These are phyloP conservation scores for Discostella stelligeroides DNA, from an alignment of 108 stramenopile species.

Conservation along the genomic window DNA sequence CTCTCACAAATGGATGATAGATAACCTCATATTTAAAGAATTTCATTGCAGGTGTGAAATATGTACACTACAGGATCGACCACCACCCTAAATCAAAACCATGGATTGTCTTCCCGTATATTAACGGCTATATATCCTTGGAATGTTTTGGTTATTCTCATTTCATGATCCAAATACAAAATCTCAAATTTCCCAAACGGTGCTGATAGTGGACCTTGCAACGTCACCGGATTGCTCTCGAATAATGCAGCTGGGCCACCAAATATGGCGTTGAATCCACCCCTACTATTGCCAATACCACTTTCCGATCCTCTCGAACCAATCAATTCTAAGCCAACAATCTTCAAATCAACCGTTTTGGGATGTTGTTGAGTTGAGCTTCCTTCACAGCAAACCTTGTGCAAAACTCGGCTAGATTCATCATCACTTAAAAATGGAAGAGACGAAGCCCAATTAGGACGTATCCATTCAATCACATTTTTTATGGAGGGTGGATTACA, in stretches of 20 bases:
- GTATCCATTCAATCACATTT: constrained; percentile 83
- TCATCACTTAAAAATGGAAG: constrained; percentile 57
- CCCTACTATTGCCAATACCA: constrained; percentile 10
- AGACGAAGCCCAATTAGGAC: constrained; percentile 64
- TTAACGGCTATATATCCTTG: constrained; percentile 76
- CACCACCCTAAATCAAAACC: constrained; percentile 48
- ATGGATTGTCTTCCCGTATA: constrained; percentile 40
- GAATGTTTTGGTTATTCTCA: constrained; percentile 66
- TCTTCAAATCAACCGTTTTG: constrained; percentile 55
- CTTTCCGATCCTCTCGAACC: constrained; percentile 17
- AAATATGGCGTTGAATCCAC: constrained; percentile 8
- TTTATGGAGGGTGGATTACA: constrained; percentile 71
- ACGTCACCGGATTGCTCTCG: constrained; percentile 51
- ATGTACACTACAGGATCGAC: too few relatives aligned
- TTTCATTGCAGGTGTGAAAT: too few relatives aligned
- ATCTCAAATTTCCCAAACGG: constrained; percentile 81
- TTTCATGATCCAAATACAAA: constrained; percentile 69
- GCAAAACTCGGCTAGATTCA: constrained; percentile 65
- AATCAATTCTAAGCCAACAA: constrained; percentile 67
- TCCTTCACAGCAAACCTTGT: constrained; percentile 72
- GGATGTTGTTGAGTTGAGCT: constrained; percentile 54
- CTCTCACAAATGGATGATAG: too few relatives aligned
- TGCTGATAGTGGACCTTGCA: constrained; percentile 64
- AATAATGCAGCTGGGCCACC: constrained; percentile 54
- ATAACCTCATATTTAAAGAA: too few relatives aligned